Conservation (phyloP, 2,329 filamentous ascomycete genomes). For the Cladosporium sp. region DNA sequence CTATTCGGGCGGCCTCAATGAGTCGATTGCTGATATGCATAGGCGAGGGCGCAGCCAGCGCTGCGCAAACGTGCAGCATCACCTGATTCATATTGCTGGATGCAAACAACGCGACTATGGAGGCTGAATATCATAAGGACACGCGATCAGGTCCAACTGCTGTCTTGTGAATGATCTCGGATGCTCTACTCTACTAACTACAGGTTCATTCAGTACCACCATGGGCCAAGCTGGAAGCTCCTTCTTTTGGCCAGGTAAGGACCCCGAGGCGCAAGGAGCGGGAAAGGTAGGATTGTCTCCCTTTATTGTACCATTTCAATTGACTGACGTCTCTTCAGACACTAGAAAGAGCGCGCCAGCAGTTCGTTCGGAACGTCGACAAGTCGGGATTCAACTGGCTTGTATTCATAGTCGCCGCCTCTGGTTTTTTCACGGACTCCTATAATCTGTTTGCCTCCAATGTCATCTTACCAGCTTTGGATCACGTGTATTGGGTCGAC, state of each 20-base stretch:
- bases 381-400: constrained; percentile 18
- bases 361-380: constrained; percentile 15
- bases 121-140: no score
- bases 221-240: constrained; percentile 4
- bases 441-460: constrained; percentile 39
- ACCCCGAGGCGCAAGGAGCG: constrained; percentile 13
- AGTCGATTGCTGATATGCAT: no score
- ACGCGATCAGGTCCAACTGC: no score
- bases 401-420: constrained; percentile 37
- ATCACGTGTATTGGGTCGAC: constrained; percentile 35
- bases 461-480: constrained; percentile 37
- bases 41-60: no score
- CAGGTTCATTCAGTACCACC: no score
- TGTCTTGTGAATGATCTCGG: no score
- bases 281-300: constrained; percentile 3
- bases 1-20: no score
- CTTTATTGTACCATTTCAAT: no score
- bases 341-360: not conserved
- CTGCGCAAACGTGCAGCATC: no score
- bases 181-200: no score
- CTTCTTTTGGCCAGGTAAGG: constrained; percentile 15
- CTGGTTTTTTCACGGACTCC: constrained; percentile 38
- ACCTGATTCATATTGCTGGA: no score
- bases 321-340: not conserved
- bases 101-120: no score